Conservation (phyloP, 2,329 filamentous ascomycete species). For the Penicillium sp. region DNA sequence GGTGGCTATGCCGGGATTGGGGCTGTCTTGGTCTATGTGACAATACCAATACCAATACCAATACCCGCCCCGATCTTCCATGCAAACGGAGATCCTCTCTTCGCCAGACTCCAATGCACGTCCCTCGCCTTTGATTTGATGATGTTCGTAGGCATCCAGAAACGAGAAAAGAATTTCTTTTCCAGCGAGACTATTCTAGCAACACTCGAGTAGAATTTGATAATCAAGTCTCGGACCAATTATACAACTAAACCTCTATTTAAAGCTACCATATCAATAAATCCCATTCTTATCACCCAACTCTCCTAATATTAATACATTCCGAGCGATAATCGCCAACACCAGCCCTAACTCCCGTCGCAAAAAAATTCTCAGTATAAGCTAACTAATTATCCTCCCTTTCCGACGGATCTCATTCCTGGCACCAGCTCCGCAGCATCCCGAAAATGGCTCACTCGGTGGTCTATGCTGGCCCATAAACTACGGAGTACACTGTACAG, state of each 20-base stretch:
- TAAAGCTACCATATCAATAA: neutral
- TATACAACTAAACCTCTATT: neutral
- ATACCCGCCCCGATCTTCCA: conserved; percentile 14
- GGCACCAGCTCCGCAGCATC: conserved; percentile 25
- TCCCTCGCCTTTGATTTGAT: conserved; percentile 5
- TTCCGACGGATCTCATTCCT: conserved; percentile 33
- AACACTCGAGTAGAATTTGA: too few species aligned
- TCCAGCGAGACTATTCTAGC: neutral
- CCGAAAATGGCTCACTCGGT: conserved; percentile 27
- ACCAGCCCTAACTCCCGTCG: conserved; percentile 4
- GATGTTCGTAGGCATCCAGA: neutral
- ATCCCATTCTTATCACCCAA: neutral
- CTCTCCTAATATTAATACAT: neutral
- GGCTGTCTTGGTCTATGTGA: neutral
- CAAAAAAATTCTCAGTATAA: neutral
- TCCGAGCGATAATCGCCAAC: neutral
- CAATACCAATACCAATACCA: conserved; percentile 23
- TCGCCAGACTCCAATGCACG: neutral
- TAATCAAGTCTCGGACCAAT: neutral
- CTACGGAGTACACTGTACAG: too few species aligned
- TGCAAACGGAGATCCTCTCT: conserved; percentile 7
- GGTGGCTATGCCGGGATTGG: neutral
- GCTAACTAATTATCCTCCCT: conserved; percentile 18
- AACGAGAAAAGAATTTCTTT: neutral
- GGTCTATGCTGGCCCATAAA: neutral